phyloP scores from a whole-genome alignment of 1,284 basidiomycete species.

The Ganoderma lucidum region DNA sequence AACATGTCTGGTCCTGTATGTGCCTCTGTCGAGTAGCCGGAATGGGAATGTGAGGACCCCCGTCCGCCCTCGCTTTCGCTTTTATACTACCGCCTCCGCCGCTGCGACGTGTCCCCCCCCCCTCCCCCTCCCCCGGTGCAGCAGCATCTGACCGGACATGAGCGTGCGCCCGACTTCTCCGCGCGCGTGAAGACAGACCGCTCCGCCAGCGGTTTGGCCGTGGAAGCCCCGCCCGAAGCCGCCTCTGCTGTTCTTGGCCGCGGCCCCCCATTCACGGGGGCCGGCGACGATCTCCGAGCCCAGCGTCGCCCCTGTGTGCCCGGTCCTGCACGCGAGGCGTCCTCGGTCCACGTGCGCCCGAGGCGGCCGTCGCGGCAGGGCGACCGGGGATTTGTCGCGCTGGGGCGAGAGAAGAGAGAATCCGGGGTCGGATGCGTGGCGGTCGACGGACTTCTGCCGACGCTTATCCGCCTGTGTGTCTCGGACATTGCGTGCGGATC shows the following conservation, averaged over 20 bases:
- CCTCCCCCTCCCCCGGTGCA: background rate
- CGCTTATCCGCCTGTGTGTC: background rate
- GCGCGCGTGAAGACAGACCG: background rate
- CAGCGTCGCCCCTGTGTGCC: background rate
- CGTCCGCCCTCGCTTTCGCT: background rate
- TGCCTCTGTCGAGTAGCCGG: background rate
- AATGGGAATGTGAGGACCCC: background rate
- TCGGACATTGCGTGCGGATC: background rate
- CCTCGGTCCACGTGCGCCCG: slow-evolving; percentile 7
- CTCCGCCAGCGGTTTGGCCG: slow-evolving; percentile 9
- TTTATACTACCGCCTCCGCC: background rate
- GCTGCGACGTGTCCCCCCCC: background rate
- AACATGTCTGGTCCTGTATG: slow-evolving; percentile 19
- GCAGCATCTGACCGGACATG: background rate
- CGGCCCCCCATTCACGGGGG: background rate
- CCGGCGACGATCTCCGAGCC: background rate
- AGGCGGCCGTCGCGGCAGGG: slow-evolving; percentile 3
- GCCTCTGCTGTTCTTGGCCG: background rate
- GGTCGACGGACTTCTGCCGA: slow-evolving; percentile 3
- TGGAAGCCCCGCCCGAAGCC: slow-evolving; percentile 8
- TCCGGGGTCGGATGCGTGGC: background rate
- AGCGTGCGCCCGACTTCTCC: background rate
- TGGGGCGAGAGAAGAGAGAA: background rate
- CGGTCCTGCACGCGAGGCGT: background rate
- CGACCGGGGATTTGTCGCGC: slow-evolving; percentile 11